These are phyloP conservation scores for Nigrospora sphaerica DNA, from an alignment of 2,329 filamentous ascomycete species.

Conservation along the genomic window DNA sequence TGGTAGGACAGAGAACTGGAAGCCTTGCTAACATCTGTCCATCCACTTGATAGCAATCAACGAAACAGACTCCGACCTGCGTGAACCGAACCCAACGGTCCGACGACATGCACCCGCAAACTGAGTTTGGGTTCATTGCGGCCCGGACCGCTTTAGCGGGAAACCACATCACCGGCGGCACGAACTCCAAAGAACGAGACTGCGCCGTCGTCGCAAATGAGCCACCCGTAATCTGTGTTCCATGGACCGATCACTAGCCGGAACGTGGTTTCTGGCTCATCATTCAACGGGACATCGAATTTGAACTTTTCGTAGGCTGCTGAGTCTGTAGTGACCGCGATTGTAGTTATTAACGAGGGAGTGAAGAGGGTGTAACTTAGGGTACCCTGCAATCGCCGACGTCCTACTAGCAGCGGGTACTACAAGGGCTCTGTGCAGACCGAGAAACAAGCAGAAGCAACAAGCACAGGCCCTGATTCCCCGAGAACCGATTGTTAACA, in stretches of 20 bases:
- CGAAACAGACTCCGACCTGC: no score
- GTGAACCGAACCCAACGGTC: no score
- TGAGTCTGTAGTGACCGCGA: background rate
- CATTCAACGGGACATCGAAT: background rate
- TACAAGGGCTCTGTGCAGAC: background rate
- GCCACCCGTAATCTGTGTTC: background rate
- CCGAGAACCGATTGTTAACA: background rate
- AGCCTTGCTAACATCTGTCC: no score
- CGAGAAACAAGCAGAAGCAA: background rate
- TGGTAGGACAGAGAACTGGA: no score
- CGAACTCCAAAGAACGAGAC: background rate
- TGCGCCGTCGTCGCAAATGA: background rate
- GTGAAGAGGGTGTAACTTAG: background rate
- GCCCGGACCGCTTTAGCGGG: no score
- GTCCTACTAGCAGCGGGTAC: background rate
- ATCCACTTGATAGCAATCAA: no score
- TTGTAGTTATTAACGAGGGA: background rate
- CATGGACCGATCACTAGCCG: background rate
- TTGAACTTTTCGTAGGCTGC: background rate
- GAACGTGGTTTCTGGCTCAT: background rate
- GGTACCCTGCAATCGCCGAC: background rate
- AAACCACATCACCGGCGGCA: no score
- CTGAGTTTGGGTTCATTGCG: no score
- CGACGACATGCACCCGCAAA: no score
- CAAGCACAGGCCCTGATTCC: background rate